Conservation (phyloP, 2,329 filamentous ascomycete species). For the Trichophyton verrucosum region DNA sequence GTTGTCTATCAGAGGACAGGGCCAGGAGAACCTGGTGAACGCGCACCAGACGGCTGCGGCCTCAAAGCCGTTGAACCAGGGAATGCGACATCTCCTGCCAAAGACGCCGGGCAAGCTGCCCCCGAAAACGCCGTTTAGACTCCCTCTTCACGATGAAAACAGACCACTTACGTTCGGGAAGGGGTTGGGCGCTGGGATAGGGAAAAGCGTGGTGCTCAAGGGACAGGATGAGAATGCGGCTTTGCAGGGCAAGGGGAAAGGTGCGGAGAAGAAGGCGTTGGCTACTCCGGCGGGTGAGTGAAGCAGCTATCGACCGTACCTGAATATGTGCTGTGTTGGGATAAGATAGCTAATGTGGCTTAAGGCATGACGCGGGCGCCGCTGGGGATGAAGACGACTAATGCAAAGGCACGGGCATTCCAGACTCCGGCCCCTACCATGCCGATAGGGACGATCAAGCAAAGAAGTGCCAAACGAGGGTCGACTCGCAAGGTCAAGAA, state of each 20-base stretch:
- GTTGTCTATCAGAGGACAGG: constrained; percentile 53
- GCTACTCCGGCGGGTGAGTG: constrained; percentile 63
- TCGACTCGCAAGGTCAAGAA: constrained; percentile 47
- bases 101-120: constrained; percentile 26
- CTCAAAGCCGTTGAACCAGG: constrained; percentile 59
- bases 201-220: constrained; percentile 40
- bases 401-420: constrained; percentile 64
- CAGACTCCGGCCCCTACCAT: constrained; percentile 50
- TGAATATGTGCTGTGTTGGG: not conserved
- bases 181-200: constrained; percentile 42
- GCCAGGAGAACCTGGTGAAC: constrained; percentile 80
- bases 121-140: constrained; percentile 70
- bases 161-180: constrained; percentile 45
- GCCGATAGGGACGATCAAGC: constrained; percentile 46
- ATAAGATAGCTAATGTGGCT: not conserved
- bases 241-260: constrained; percentile 34
- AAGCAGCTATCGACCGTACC: not conserved
- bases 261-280: constrained; percentile 50
- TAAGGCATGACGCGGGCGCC: constrained; percentile 52
- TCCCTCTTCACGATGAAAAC: constrained; percentile 77
- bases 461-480: constrained; percentile 49
- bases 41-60: constrained; percentile 58
- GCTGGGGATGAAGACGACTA: constrained; percentile 89
- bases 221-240: constrained; percentile 41
- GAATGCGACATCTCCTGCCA: constrained; percentile 47